These are phyloP conservation scores for Bisporella sp. DNA, from an alignment of 2,329 filamentous ascomycete genomes.

Conservation along the genomic window DNA sequence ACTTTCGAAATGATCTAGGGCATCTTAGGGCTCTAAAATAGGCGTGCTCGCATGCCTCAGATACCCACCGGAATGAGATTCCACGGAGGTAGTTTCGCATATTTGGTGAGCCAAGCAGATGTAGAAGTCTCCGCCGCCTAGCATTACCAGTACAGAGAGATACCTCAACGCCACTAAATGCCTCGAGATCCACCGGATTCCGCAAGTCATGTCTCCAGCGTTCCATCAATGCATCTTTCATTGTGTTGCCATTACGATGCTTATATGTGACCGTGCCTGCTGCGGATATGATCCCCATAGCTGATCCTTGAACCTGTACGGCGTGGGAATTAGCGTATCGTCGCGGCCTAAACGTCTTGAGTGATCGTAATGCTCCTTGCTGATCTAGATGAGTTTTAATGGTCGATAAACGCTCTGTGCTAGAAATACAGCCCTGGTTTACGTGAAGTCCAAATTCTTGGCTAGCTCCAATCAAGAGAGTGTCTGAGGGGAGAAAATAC, in stretches of 20 bases:
- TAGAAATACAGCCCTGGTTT: neutral
- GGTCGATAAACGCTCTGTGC: neutral
- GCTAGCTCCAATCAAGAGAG: constrained; percentile 2
- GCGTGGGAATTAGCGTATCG: constrained; percentile 9
- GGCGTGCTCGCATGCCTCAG: neutral
- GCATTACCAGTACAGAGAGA: constrained; percentile 13
- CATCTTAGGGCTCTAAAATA: constrained; percentile 4
- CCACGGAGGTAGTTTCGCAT: constrained; percentile 11
- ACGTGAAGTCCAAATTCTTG: neutral
- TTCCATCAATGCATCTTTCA: constrained; percentile 12
- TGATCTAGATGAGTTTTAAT: constrained; percentile 5
- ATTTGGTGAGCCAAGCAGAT: constrained; percentile 7
- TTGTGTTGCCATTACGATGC: constrained; percentile 6
- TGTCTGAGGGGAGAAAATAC: constrained; percentile 1
- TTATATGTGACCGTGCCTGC: constrained; percentile 9
- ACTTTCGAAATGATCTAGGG: constrained; percentile 7
- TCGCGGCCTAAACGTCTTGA: constrained; percentile 4
- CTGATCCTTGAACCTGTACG: constrained; percentile 7
- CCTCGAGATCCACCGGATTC: constrained; percentile 10
- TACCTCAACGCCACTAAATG: constrained; percentile 8
- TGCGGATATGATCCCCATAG: constrained; percentile 6
- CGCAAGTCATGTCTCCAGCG: constrained; percentile 7
- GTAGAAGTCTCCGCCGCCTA: constrained; percentile 2
- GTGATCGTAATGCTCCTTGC: constrained; percentile 7
- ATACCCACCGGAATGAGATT: constrained; percentile 5